phyloP scores from a whole-genome alignment of 768 basidiomycete genomes.

The Tephrocybe sp. region DNA sequence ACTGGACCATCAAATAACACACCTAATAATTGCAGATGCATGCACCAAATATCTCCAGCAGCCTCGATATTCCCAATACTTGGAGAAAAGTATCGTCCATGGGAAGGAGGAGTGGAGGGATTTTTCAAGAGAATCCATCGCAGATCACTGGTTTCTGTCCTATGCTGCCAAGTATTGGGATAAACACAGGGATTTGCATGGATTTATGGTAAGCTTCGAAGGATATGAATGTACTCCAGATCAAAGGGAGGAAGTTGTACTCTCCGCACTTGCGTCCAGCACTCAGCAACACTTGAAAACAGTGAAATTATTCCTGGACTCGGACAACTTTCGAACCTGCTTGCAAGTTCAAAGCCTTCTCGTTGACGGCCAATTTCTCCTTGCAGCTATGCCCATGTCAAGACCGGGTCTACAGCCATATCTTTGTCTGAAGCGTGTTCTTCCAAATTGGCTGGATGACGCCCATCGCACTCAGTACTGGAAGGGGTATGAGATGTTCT shows the following conservation, averaged over 20 bases:
- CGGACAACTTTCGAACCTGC: not conserved
- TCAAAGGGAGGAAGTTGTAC: too few species aligned
- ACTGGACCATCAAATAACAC: too few species aligned
- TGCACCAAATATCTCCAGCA: not conserved
- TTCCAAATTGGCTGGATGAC: not conserved
- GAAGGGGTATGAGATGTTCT: not conserved
- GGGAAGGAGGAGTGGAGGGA: constrained; percentile 1
- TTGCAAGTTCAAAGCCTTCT: constrained; percentile 1
- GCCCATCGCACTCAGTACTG: not conserved
- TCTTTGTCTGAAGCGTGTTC: not conserved
- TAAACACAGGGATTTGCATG: not conserved
- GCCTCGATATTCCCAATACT: not conserved
- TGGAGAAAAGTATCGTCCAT: not conserved
- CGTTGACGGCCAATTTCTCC: not conserved
- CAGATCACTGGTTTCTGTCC: constrained; percentile 1
- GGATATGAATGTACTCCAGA: too few species aligned
- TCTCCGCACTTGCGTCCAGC: not conserved
- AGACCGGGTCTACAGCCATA: not conserved
- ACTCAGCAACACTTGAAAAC: not conserved
- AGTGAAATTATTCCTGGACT: not conserved
- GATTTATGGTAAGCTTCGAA: too few species aligned
- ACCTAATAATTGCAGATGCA: not conserved
- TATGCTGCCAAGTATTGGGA: constrained; percentile 3
- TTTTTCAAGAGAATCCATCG: not conserved
- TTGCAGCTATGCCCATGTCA: not conserved